Base-by-base conservation (phyloP, 139 green algal genomes). In the Mychonastes homosphaera region DNA sequence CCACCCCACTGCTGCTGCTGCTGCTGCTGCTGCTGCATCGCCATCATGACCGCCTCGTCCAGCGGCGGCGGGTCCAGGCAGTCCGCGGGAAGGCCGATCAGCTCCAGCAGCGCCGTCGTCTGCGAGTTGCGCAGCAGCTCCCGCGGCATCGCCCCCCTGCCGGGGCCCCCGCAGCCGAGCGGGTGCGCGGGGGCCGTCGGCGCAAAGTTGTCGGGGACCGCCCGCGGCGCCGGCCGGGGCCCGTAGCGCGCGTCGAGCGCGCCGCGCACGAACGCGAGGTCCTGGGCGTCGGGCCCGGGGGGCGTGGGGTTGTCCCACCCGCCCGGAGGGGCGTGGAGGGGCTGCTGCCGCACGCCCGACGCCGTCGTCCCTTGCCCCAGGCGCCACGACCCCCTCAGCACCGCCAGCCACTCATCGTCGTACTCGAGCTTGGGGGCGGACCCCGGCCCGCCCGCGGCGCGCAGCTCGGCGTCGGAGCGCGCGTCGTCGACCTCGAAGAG, bases 381-480 rank as follows among this genome's bases (percentile, higher is more conserved):
- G 16, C 15, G 16, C 46, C 19, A 21, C 53, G 15, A 12, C n/a
- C 9, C 26, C 19, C 21, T 48, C 30, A 95, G 68, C 7, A 97
- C 75, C 0, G 87, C 84, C 54, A 97, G 79, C 91, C 91, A 98
- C 64, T 98, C 87, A 24, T 74, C 49, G 52, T 98, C 91, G 63
- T 97, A 98, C n/a, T 62, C 12, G 27, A 98, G 79, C 58, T 77
- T 69, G 28, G 78, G 64, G 0, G 78, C 69, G 0, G 18, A 21
- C 53, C n/a, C 53, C 10, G 10, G 10, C 53, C 24, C 53, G 12
- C 34, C 32, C 35, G 7, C 16, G 19, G 19, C n/a, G 7, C 23
- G 36, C 36, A 13, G 36, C 36, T 13, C 10, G 36, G 10, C 10
- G 36, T 10, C 36, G 10, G 13, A 43, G 36, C 36, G 13, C 36